These are phyloP conservation scores for Phytophthora boehmeriae DNA, from an alignment of 352 stramenopile genomes.

Conservation along the genomic window DNA sequence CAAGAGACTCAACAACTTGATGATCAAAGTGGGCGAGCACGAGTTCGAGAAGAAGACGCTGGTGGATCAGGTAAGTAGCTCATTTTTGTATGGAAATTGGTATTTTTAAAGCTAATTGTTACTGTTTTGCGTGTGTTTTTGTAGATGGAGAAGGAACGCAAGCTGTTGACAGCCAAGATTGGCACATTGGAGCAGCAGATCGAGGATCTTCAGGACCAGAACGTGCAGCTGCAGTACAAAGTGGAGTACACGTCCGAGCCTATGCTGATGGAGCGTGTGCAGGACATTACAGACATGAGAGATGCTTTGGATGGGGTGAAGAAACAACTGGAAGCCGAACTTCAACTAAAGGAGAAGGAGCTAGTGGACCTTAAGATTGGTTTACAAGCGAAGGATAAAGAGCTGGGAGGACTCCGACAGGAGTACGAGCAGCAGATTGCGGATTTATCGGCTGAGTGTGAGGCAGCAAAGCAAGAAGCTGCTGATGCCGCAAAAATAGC, in stretches of 20 bases:
- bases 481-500: slow-evolving; percentile 33
- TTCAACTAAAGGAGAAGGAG: slow-evolving; percentile 69
- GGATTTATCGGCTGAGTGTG: slow-evolving; percentile 38
- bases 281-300: slow-evolving; percentile 83
- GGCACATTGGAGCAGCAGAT: slow-evolving; percentile 56
- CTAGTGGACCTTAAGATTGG: slow-evolving; percentile 41
- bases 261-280: slow-evolving; percentile 81
- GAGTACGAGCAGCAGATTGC: slow-evolving; percentile 48
- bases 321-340: slow-evolving; percentile 66
- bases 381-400: slow-evolving; percentile 46
- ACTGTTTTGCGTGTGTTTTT: slow-evolving; percentile 9
- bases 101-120: slow-evolving; percentile 1
- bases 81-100: background rate
- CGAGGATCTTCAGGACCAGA: slow-evolving; percentile 80
- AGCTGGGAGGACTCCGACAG: slow-evolving; percentile 39
- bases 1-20: slow-evolving; percentile 81
- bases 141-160: slow-evolving; percentile 84
- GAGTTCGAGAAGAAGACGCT: slow-evolving; percentile 90
- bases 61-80: slow-evolving; percentile 54
- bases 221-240: slow-evolving; percentile 86
- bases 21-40: slow-evolving; percentile 85
- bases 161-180: slow-evolving; percentile 47
- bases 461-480: slow-evolving; percentile 42
- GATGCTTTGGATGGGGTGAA: slow-evolving; percentile 75
- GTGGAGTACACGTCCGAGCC: slow-evolving; percentile 82